Conservation (phyloP, 2,329 filamentous ascomycete genomes). For the Byssoonygena ceratinophila region DNA sequence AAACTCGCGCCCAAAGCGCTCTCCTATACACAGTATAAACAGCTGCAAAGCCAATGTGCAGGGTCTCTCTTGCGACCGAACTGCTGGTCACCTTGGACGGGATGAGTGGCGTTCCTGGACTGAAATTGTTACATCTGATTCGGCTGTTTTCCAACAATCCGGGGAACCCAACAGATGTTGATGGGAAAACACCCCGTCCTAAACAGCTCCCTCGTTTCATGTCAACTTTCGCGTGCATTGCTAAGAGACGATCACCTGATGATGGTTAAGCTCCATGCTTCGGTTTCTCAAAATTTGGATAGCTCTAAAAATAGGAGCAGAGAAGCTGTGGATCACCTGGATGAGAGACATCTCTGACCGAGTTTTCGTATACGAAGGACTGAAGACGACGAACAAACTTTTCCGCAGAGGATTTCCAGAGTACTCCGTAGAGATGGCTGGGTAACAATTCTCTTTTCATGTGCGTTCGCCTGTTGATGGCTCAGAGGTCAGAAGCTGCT, state of each 20-base stretch:
- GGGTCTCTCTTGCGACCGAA: too few species aligned
- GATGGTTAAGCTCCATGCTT: neutral
- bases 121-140: neutral
- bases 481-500: too few species aligned
- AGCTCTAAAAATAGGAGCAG: conserved; percentile 1
- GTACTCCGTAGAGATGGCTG: too few species aligned
- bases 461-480: neutral
- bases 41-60: too few species aligned
- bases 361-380: neutral
- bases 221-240: neutral
- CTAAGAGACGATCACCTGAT: neutral
- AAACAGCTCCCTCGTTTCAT: neutral
- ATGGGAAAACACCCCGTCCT: neutral
- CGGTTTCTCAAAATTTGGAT: neutral
- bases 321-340: neutral
- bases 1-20: neutral
- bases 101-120: neutral
- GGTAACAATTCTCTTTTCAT: too few species aligned
- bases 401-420: too few species aligned
- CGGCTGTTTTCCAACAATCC: too few species aligned
- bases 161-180: too few species aligned
- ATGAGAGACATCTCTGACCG: neutral
- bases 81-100: neutral
- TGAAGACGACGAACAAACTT: too few species aligned
- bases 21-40: too few species aligned